Conservation (phyloP, 2,329 filamentous ascomycete species). For the Nemania sp. region DNA sequence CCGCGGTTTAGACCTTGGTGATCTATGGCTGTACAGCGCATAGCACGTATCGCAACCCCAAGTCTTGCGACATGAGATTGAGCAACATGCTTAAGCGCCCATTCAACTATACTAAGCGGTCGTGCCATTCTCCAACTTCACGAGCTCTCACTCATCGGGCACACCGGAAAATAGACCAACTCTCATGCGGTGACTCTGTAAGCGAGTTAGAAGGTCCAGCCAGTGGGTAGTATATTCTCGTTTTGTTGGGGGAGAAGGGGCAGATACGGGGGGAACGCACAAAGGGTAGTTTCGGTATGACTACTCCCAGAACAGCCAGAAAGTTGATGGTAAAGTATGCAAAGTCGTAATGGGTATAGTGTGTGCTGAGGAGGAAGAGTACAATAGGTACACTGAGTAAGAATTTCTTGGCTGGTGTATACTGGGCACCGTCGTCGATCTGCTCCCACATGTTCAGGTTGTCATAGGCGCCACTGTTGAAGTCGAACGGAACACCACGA, state of each 20-base stretch:
- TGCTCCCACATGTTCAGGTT: conserved; percentile 99
- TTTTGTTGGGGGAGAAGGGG: no score
- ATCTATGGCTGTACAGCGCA: background rate
- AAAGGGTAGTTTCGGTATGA: conserved; percentile 94
- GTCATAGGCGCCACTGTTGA: conserved; percentile 97
- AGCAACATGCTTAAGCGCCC: conserved; percentile 26
- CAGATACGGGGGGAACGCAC: conserved; percentile 59
- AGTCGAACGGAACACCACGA: conserved; percentile 96
- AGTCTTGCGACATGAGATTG: conserved; percentile 15
- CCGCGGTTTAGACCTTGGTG: conserved; percentile 6
- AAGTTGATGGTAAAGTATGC: conserved; percentile 98
- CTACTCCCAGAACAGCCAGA: conserved; percentile 85
- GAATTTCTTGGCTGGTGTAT: conserved; percentile 98
- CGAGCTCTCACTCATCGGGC: conserved; percentile 58
- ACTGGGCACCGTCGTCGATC: conserved; percentile 98
- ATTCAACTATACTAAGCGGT: conserved; percentile 25
- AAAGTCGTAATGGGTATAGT: conserved; percentile 98
- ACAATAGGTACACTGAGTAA: conserved; percentile 91
- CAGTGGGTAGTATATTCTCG: background rate
- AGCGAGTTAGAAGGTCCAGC: conserved; percentile 37
- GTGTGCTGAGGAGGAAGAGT: conserved; percentile 93
- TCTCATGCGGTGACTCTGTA: conserved; percentile 76
- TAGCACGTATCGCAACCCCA: background rate
- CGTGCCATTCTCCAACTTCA: conserved; percentile 1
- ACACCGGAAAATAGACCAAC: conserved; percentile 74